Conservation (phyloP, 768 basidiomycete genomes). For the Mycena albidolilacea region DNA sequence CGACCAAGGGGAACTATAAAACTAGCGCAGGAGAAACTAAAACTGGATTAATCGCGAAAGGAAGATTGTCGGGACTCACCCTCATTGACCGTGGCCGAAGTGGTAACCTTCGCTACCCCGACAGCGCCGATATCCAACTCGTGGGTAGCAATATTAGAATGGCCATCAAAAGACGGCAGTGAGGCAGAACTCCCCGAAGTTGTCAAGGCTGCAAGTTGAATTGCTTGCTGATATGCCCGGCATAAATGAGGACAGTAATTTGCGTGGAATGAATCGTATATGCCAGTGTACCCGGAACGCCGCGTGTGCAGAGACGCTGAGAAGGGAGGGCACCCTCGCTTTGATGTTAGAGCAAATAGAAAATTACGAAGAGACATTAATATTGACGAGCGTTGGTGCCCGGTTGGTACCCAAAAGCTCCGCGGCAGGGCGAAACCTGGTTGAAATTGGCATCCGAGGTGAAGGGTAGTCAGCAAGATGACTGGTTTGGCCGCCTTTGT, state of each 20-base stretch:
- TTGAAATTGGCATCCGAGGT: too few species aligned
- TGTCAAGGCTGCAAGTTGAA: constrained; percentile 23
- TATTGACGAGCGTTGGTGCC: neutral
- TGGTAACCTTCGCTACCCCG: constrained; percentile 13
- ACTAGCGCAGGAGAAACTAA: neutral
- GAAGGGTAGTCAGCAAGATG: too few species aligned
- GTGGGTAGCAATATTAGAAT: constrained; percentile 15
- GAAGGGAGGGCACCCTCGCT: constrained; percentile 1
- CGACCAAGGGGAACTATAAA: constrained; percentile 11
- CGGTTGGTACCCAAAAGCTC: neutral
- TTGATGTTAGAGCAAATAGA: neutral
- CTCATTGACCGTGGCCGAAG: constrained; percentile 7
- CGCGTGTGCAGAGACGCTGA: neutral
- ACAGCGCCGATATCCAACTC: constrained; percentile 29
- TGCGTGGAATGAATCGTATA: neutral
- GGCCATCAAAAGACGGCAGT: constrained; percentile 10
- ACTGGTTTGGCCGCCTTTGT: too few species aligned
- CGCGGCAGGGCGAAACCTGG: constrained; percentile 17
- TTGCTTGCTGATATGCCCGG: constrained; percentile 15
- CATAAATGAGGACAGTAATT: neutral
- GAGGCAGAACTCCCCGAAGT: constrained; percentile 9
- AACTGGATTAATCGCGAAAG: constrained; percentile 1
- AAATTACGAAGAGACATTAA: neutral
- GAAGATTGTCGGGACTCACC: neutral
- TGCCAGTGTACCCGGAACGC: constrained; percentile 13